Evolutionary conservation across 75 land plant species (phyloP), one percentile per base, ranked within the genome.

Genomic region (Gnetum montanum): DNA sequence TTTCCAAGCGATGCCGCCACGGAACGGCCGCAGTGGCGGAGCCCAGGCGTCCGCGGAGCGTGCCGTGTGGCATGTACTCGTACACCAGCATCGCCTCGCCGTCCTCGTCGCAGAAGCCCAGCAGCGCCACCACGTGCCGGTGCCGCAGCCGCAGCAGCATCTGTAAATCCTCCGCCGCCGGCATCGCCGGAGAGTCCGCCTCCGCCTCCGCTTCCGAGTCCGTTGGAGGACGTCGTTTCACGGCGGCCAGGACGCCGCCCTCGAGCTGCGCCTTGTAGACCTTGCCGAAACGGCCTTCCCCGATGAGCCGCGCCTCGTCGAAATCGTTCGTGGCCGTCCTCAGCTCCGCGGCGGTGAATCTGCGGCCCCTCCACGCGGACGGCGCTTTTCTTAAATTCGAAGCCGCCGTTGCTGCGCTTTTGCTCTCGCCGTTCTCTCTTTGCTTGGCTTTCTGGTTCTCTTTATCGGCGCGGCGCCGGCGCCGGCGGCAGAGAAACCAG

Each of bases 1-100:
- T 86, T 58, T 86, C 86, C 20, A 86, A 65, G 54, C 90, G 57
- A 59, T 75, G 86, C 66, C 72, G 78, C 90, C 90, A 86, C 18
- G 82, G 47, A 0, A 86, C 62, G 22, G 67, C 67, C 1, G 66
- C 59, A 43, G 66, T 57, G 37, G 69, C 67, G 0, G 75, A 70
- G 25, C 72, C 76, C 8, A 86, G 71, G 48, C 82, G 90, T n/a
- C 78, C 71, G 13, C 86, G 40, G n/a, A 86, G 59, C 2, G 90
- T 80, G 18, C 90, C 90, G 38, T 72, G 60, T 1, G 79, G 70
- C 89, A 85, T 85, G 73, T 72, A 81, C 47, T 85, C 85, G 37
- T 85, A 85, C 15, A 85, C 89, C 55, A 85, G 46, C 18, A 81
- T 74, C 89, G 82, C 82, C 69, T 85, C 89, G 11, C 47, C 53